Base-by-base conservation (phyloP, 768 basidiomycete genomes). In the Leucosporidium scottii region DNA sequence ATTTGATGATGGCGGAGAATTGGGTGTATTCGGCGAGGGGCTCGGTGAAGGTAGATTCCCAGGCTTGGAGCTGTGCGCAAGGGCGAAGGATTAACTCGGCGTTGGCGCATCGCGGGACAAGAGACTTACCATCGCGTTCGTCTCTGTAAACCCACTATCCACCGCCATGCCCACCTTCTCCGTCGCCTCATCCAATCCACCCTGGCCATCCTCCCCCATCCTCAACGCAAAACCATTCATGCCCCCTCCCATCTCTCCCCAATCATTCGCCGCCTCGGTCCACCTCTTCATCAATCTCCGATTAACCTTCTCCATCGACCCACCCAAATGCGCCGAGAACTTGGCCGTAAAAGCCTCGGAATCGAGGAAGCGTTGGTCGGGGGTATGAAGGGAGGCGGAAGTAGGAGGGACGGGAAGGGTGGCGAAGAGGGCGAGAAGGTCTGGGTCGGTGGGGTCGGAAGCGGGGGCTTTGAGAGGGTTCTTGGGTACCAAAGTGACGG, bases 101-200 rank as follows among this genome's bases (percentile, higher is more conserved):
- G 23, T 21, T 27, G 3, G 50, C 34, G 47, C 68, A 21, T 30
- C 18, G 23, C 21, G 51, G 65, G 61, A 58, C 62, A 20, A 66
- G 6, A 61, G 54, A 67, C 87, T 75, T 71, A 93, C 93, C 71
- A 98, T 83, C 77, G 86, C 86, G 36, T 90, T 88, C 28, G 96
- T 96, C 9, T 90, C 89, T 79, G 97, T 85, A 78, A 92, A 97
- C 15, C 91, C 94, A 4, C 88, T 83, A 79, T 99, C 96, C 55
- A 92, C 85, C 21, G 96, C 96, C 78, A 98, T 94, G 1, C 96
- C 96, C 1, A 93, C 93, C 80, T 91, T 93, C 81, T 99, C 96
- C 69, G 98, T 85, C 13, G 94, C 90, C 65, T 83, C 78, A n/a
- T 90, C 85, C 27, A 94, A 80, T 47, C 82, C 78, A 63, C 64